Base-by-base conservation (phyloP, 192 early-diverging fungal species). In the Entomortierella chlamydospora region DNA sequence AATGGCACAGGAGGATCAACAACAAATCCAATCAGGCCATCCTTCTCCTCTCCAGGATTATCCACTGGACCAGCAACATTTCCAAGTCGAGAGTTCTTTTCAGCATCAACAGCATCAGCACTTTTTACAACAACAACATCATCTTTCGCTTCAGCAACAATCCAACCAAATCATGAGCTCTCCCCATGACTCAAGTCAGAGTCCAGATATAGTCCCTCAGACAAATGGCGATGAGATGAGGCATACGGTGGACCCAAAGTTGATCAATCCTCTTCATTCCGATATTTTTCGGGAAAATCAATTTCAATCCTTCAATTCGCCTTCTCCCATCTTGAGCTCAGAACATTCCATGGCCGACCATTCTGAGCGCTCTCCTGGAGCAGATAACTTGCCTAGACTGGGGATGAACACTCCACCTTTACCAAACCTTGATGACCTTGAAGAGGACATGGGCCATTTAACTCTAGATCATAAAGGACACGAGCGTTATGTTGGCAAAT, bases 391-490 rank as follows among this genome's bases (percentile, higher is more conserved):
- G 22, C 76, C 76, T 0, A 54, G 39, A 29, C 34, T 79, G 8
- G 62, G 63, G 9, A 11, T 79, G 15, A 59, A 70, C 25, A 79
- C 76, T 0, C 84, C 87, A 2, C 80, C 77, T 2, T 64, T 87
- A 15, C 47, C 45, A 12, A 66, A 81, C 6, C 58, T 84, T 4
- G 83, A 84, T 45, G 83, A 78, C 55, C 51, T 89, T 49, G 88
- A 91, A 57, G 88, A 89, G 41, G 80, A 85, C 22, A 86, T 90
- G 45, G 90, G 90, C 0, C 87, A 91, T 47, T 68, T 94, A 50
- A 88, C 92, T 2, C 82, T 92, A 41, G 93, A 94, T 72, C 89
- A 89, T 47, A 89, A 89, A 45, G 92, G 91, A 20, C 89, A 88
- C 25, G 81, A 91, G 49, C 83, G 93, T 15, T 94, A 92, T 61